Conservation (phyloP, 257 asterid species). For the Ilex asprella region DNA sequence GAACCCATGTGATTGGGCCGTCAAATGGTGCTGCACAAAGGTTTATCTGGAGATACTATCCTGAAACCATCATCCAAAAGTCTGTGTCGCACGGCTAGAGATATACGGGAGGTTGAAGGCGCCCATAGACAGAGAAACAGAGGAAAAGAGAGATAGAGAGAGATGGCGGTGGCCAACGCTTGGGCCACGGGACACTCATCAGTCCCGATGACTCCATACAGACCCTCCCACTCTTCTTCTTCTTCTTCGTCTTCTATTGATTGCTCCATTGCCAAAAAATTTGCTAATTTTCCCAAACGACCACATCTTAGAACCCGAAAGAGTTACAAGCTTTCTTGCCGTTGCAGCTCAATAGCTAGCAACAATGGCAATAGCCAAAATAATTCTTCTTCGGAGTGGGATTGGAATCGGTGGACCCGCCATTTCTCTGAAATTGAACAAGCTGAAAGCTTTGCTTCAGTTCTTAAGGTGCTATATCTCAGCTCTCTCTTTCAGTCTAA, state of each 20-base stretch:
- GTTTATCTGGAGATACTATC: too few species aligned
- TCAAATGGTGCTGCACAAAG: too few species aligned
- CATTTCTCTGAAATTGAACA: conserved; percentile 5
- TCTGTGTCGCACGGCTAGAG: not conserved
- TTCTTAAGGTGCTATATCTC: conserved; percentile 50
- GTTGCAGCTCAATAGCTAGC: conserved; percentile 27
- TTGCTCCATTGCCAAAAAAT: conserved; percentile 19
- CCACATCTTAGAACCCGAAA: conserved; percentile 24
- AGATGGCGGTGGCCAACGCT: conserved; percentile 75
- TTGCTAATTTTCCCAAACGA: conserved; percentile 25
- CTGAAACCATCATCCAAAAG: not conserved
- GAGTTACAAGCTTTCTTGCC: conserved; percentile 40
- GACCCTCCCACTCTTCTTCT: conserved; percentile 27
- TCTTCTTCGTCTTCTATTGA: conserved; percentile 23
- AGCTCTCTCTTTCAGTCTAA: too few species aligned
- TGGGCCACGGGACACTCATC: conserved; percentile 58
- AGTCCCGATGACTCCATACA: conserved; percentile 40
- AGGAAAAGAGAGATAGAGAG: not conserved
- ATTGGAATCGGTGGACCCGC: conserved; percentile 24
- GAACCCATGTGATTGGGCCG: too few species aligned
- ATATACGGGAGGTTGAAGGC: too few species aligned
- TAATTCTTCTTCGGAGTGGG: conserved; percentile 58
- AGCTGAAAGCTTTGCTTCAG: conserved; percentile 29
- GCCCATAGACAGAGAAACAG: not conserved
- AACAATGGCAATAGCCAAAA: conserved; percentile 18